Evolutionary conservation across 1,284 basidiomycete species (phyloP).

Genomic region (Rhodofomes roseus): DNA sequence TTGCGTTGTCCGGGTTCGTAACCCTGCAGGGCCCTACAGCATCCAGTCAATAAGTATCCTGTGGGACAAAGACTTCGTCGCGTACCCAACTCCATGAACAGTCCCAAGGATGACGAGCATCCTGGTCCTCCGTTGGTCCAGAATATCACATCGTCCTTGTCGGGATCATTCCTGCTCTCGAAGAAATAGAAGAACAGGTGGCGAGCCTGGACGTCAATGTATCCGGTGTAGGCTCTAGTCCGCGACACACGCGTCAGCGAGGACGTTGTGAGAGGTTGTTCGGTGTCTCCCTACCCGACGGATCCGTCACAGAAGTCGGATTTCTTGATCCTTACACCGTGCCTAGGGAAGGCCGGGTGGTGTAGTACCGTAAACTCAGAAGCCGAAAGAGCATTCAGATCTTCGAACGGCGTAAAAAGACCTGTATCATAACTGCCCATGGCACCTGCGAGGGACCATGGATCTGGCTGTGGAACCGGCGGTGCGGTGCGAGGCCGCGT

Average conservation of each 20-base stretch:
- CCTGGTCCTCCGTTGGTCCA: constrained; percentile 65
- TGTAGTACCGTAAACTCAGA: constrained; percentile 41
- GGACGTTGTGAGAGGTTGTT: too few species aligned
- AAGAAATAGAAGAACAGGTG: constrained; percentile 82
- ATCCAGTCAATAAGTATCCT: neutral
- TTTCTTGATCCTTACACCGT: constrained; percentile 46
- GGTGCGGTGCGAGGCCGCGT: neutral
- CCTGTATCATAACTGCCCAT: constrained; percentile 29
- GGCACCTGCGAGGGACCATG: neutral
- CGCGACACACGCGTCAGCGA: too few species aligned
- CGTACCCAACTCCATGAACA: constrained; percentile 49
- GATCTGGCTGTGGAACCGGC: neutral
- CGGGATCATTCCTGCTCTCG: constrained; percentile 68
- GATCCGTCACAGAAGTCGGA: constrained; percentile 30
- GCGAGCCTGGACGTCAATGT: constrained; percentile 66
- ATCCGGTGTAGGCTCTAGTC: constrained; percentile 36
- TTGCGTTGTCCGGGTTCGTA: constrained; percentile 38
- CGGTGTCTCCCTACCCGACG: constrained; percentile 17
- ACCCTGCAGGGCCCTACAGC: constrained; percentile 47
- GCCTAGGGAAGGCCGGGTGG: constrained; percentile 49
- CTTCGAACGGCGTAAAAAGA: constrained; percentile 38
- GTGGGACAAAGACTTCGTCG: constrained; percentile 20
- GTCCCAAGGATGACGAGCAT: constrained; percentile 41
- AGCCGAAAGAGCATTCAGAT: constrained; percentile 36
- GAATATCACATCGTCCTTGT: constrained; percentile 61